Evolutionary conservation across 31 red algal species (phyloP), one percentile per base, ranked within the genome.

Genomic region (Asparagopsis taxiformis): DNA sequence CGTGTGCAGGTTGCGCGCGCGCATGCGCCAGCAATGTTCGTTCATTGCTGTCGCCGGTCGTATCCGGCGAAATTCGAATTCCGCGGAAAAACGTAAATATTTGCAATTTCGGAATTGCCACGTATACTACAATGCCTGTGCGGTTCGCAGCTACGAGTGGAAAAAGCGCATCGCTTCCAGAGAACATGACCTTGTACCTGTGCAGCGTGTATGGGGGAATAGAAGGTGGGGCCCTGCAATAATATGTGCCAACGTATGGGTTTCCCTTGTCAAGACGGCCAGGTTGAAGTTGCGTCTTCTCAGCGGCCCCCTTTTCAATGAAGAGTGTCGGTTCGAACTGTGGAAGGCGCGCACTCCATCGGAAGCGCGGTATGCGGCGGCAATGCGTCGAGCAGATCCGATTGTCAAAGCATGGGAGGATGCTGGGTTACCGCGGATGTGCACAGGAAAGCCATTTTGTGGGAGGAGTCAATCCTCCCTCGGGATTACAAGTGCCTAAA

Each of bases 371-470:
- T 55, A 55, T 2, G 10, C 28, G 3, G 51, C 22, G 22, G 28
- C 22, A 25, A 2, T 55, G 22, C 51, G 22, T 55, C 22, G 28
- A 19, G 22, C 28, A 29, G 23, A 62, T 31, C 59, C 59, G 17
- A 34, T 62, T 3, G 26, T 17, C 26, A 62, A 62, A 62, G 59
- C 59, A 23, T 4, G 35, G 29, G 59, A 23, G 19, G n/a, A 17
- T 23, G 29, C 26, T 2, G 23, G 5, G 31, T 17, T 19, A 6
- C 22, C 4, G 59, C 29, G 31, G 59, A 31, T 17, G 59, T 62
- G 3, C 35, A 23, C 5, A 23, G 35, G 23, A 31, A 62, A 6
- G 59, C 59, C 23, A 62, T 62, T 16, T 62, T 62, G 5, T 62
- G 59, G 59, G 31, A 23, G 4, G n/a, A 31, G 23, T 31, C 59